Conservation (phyloP, 148 eudicot genomes). For the Spergularia bocconei region DNA sequence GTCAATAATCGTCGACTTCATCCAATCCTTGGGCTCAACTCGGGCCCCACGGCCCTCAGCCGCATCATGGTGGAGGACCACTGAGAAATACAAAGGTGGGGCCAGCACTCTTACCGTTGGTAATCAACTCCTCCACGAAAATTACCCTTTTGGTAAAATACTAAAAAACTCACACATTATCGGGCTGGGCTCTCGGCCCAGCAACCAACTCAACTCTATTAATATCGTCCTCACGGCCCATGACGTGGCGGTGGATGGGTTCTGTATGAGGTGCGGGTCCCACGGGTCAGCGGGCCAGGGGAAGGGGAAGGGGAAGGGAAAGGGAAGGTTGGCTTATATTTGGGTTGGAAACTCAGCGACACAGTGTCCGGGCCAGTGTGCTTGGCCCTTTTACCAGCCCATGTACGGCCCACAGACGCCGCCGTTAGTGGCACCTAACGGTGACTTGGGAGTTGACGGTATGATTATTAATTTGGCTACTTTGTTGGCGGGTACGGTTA, state of each 20-base stretch:
- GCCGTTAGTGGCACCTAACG: constrained; percentile 49
- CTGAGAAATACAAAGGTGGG: constrained; percentile 54
- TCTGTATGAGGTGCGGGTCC: constrained; percentile 63
- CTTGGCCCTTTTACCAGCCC: constrained; percentile 59
- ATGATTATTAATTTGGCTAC: constrained; percentile 56
- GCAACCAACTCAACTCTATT: constrained; percentile 12
- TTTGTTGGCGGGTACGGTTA: constrained; percentile 51
- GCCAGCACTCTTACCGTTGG: constrained; percentile 35
- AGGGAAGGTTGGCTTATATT: constrained; percentile 31
- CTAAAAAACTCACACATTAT: constrained; percentile 35
- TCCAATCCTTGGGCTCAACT: constrained; percentile 39
- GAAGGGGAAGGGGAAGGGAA: too few species aligned
- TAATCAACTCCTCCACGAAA: constrained; percentile 37
- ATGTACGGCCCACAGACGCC: constrained; percentile 55
- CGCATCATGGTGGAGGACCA: constrained; percentile 67
- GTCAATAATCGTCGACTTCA: constrained; percentile 59
- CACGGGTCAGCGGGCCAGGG: constrained; percentile 38
- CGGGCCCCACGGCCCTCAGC: constrained; percentile 43
- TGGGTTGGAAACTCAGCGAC: constrained; percentile 61
- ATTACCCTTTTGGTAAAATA: constrained; percentile 48
- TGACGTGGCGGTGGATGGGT: constrained; percentile 65
- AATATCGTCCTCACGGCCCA: constrained; percentile 51
- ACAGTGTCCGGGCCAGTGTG: constrained; percentile 61
- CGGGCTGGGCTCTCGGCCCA: constrained; percentile 34
- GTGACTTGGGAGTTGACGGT: constrained; percentile 62